A percentile compares a stretch with the other conserved stretches of the same genome.
Conservation (phyloP, 768 basidiomycete genomes). For the Xerocomus brunneocitrinus region DNA sequence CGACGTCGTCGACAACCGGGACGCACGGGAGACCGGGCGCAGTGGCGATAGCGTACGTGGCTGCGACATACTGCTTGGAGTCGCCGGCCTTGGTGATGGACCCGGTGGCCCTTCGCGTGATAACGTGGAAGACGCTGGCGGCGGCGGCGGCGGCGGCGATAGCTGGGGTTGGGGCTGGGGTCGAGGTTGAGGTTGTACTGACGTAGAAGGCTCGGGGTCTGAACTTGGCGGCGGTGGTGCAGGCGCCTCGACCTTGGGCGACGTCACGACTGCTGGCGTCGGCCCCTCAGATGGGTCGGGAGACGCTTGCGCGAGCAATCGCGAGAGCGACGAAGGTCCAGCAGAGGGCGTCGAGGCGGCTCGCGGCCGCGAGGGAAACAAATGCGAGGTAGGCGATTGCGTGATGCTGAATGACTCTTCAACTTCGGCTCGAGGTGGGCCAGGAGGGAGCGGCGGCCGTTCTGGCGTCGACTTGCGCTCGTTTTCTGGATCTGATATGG, state of each 20-base stretch:
- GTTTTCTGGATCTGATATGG: constrained; percentile 36
- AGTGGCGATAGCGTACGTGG: constrained; percentile 48
- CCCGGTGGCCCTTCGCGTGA: constrained; percentile 1
- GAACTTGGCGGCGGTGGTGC: constrained; percentile 20
- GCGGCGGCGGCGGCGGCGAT: constrained; percentile 26
- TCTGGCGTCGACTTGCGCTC: constrained; percentile 29
- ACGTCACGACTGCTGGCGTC: constrained; percentile 24
- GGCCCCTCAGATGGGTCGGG: constrained; percentile 33
- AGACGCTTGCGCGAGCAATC: constrained; percentile 71
- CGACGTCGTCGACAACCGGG: constrained; percentile 64
- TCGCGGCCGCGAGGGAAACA: constrained; percentile 60
- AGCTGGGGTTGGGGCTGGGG: constrained; percentile 35
- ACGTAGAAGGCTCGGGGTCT: constrained; percentile 8
- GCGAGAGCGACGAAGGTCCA: constrained; percentile 75
- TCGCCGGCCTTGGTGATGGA: constrained; percentile 2
- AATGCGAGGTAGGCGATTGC: constrained; percentile 60
- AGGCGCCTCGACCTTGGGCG: constrained; percentile 28
- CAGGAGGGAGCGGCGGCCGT: constrained; percentile 38
- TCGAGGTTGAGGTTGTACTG: constrained; percentile 4
- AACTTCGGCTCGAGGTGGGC: constrained; percentile 64
- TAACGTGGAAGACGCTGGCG: background rate
- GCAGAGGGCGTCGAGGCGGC: constrained; percentile 64
- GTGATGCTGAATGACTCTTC: constrained; percentile 68
- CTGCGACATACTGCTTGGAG: constrained; percentile 30
- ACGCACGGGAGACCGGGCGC: constrained; percentile 70